Base-by-base conservation (phyloP, 148 eudicot genomes). In the Drosera capensis region DNA sequence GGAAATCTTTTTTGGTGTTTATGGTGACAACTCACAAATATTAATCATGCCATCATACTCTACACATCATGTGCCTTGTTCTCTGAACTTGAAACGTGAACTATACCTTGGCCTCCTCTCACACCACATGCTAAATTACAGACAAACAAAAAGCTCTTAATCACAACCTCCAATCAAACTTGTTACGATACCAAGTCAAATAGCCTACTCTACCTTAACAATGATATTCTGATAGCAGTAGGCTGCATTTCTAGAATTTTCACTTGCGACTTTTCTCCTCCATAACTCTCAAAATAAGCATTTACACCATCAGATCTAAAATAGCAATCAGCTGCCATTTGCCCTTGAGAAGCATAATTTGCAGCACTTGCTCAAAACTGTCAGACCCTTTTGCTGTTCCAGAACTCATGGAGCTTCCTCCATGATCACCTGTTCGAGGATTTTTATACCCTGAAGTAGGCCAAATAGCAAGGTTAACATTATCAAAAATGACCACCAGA, bases 261-360 rank as follows among this genome's bases (percentile, higher is more conserved):
- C 46, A 40, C 44, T 29, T 34, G 62, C 65, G n/a, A n/a, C n/a
- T 52, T 44, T 50, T 31, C 66, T 50, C 57, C 68, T 56, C 63
- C 40, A 22, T 64, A 47, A 43, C 65, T 73, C 66, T 56, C 71
- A 43, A 76, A 54, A 68, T 63, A 72, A 46, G 66, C 88, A 18
- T 63, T 71, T 48, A 85, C 46, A 54, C 99, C 99, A 62, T 63
- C 49, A 35, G 74, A 14, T 46, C 49, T 65, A 14, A 85, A 20
- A 43, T 61, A 60, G 31, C 30, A 64, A 35, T 52, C 48, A 19
- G 73, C 72, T 39, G 56, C 63, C 53, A 73, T 55, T 28, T 45
- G 56, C 46, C 72, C 68, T 57, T 62, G 70, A 34, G 73, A 70
- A 47, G 52, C 57, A 56, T 71, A 73, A 31, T 14, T 64, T 46